Evolutionary conservation across 306 rosid species (phyloP).

Genomic region (Lathyrus aphaca): DNA sequence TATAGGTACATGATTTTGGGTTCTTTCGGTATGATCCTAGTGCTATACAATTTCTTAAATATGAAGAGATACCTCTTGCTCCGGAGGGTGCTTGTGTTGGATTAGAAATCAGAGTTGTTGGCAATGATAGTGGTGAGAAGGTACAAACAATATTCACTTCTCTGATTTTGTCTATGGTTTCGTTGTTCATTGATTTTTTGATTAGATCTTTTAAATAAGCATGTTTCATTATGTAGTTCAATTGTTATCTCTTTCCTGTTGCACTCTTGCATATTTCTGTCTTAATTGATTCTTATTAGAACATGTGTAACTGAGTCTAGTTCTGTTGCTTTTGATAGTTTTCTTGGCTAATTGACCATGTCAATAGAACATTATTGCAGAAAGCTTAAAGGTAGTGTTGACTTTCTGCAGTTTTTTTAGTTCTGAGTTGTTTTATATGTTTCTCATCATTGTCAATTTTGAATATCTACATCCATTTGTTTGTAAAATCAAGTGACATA

Average conservation of each 20-base stretch:
- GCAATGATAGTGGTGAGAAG: constrained; percentile 99
- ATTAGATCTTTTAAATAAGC: constrained; percentile 13
- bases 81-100: constrained; percentile 95
- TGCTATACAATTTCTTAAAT: constrained; percentile 74
- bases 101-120: constrained; percentile 94
- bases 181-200: constrained; percentile 26
- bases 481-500: constrained; percentile 32
- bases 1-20: constrained; percentile 97
- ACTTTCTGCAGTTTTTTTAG: neutral
- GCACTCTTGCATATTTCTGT: neutral
- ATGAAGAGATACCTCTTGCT: constrained; percentile 90
- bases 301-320: constrained; percentile 15
- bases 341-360: constrained; percentile 33
- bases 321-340: constrained; percentile 30
- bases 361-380: neutral
- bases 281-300: constrained; percentile 23
- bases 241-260: neutral
- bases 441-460: constrained; percentile 27
- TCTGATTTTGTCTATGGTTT: constrained; percentile 20
- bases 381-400: constrained; percentile 7
- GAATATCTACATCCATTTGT: constrained; percentile 30
- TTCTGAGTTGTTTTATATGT: neutral
- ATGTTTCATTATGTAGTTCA: constrained; percentile 27
- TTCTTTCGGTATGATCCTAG: constrained; percentile 87
- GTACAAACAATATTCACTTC: constrained; percentile 48